Evolutionary conservation across 805 yeast species (phyloP), one percentile per base, ranked within the genome.

Genomic region (Ogataea methylovora): DNA sequence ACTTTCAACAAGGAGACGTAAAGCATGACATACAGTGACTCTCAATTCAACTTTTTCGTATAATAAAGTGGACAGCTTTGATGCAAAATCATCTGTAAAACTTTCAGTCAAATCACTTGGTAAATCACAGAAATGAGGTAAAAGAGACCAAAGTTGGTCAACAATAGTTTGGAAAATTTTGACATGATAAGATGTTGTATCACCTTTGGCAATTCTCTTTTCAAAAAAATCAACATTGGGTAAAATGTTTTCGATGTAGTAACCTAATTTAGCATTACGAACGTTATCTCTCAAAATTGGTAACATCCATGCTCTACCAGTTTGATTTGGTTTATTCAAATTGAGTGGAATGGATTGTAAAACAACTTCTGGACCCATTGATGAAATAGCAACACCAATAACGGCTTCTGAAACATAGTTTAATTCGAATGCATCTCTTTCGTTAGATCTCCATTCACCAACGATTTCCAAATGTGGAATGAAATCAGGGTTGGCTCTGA

Each of bases 281-380:
- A 86, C 82, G 49, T 84, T 78, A 49, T 88, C 97, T 61, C 97
- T 80, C 41, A 92, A 69, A 23, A 92, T 55, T 9, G 98, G 98
- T 43, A 92, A 69, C 47, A 92, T 52, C 97, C 97, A 92, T 30
- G 97, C 97, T 54, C 97, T 75, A 30, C 97, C 97, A n/a, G 79
- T 71, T 28, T 69, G 67, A 22, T 62, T 58, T 5, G 80, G 74
- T 30, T 71, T 69, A 21, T 69, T 66, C 47, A 92, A 67, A 51
- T 90, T 86, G 50, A 92, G 65, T 6, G 99, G 97, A 23, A 92
- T 66, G 4, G 72, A 63, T 30, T 73, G 58, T 40, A 90, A 61
- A 3, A 92, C 92, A 10, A 68, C 74, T 46, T 83, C 94, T 8
- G 97, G 96, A 3, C 98, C 98, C 55, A 88, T 58, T 4, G 81